Conservation (phyloP, 208 protist genomes). For the Crithidia expoeki region DNA sequence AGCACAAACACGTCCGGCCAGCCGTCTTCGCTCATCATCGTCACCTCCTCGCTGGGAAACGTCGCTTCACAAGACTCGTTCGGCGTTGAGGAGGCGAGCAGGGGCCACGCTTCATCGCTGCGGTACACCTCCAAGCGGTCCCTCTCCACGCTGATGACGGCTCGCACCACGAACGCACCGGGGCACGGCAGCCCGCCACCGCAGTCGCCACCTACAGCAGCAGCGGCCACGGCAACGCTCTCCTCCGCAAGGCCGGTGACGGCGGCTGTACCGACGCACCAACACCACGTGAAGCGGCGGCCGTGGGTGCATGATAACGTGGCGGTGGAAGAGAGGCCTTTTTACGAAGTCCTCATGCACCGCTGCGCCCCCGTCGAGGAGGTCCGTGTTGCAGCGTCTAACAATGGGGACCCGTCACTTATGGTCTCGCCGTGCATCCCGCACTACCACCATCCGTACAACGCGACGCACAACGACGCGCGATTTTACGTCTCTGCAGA, state of each 20-base stretch:
- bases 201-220: too few relatives aligned
- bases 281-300: slow-evolving; percentile 32
- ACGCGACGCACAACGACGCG: slow-evolving; percentile 37
- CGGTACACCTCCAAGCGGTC: slow-evolving; percentile 13
- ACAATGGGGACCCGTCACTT: background rate
- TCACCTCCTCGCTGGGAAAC: slow-evolving; percentile 10
- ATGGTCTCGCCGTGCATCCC: slow-evolving; percentile 1
- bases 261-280: slow-evolving; percentile 21
- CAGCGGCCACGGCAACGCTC: background rate
- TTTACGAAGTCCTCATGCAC: slow-evolving; percentile 59
- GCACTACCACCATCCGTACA: slow-evolving; percentile 48
- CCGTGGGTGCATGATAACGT: slow-evolving; percentile 40
- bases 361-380: slow-evolving; percentile 20
- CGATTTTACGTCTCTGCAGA: slow-evolving; percentile 29
- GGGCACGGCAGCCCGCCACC: background rate
- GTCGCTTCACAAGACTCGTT: slow-evolving; percentile 8
- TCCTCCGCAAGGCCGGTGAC: background rate
- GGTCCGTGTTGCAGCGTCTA: background rate
- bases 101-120: slow-evolving; percentile 1
- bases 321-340: slow-evolving; percentile 40
- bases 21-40: slow-evolving; percentile 14
- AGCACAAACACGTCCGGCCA: background rate
- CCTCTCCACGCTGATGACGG: slow-evolving; percentile 8
- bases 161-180: background rate
- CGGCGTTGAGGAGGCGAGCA: background rate